A percentile compares a stretch with the other conserved stretches of the same genome.
Conservation (phyloP, 352 stramenopile species). For the Phytophthora agathidicida region DNA sequence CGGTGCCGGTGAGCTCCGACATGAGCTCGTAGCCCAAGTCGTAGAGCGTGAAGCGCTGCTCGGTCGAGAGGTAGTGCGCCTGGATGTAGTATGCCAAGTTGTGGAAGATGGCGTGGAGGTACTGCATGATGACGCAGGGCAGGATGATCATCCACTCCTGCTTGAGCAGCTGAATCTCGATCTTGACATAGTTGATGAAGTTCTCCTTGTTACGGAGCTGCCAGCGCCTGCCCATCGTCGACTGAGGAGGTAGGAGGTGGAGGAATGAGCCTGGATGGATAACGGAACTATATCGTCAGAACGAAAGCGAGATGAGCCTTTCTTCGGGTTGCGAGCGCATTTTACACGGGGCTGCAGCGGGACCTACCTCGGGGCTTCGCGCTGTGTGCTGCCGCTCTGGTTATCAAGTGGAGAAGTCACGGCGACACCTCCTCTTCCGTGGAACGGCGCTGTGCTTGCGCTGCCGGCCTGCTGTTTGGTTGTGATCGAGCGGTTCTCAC, state of each 20-base stretch:
- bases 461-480: slow-evolving; percentile 31
- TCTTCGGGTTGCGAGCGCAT: no score
- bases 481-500: slow-evolving; percentile 18
- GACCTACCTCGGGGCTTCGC: slow-evolving; percentile 13
- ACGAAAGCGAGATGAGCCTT: no score
- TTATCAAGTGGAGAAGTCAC: slow-evolving; percentile 14
- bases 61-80: slow-evolving; percentile 56
- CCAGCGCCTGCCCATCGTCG: slow-evolving; percentile 40
- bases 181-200: slow-evolving; percentile 67
- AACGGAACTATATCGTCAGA: no score
- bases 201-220: slow-evolving; percentile 60
- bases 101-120: slow-evolving; percentile 84
- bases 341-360: no score
- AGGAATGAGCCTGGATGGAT: no score
- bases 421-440: slow-evolving; percentile 28
- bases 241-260: not conserved
- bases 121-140: slow-evolving; percentile 85
- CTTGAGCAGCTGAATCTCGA: slow-evolving; percentile 63
- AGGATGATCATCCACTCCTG: slow-evolving; percentile 79
- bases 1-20: slow-evolving; percentile 56
- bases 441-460: slow-evolving; percentile 29
- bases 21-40: slow-evolving; percentile 83
- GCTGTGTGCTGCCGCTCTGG: slow-evolving; percentile 9
- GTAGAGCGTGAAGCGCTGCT: slow-evolving; percentile 78
- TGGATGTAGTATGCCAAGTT: slow-evolving; percentile 90